phyloP scores from a whole-genome alignment of 306 rosid species.

The Sphenostylis stenocarpa region DNA sequence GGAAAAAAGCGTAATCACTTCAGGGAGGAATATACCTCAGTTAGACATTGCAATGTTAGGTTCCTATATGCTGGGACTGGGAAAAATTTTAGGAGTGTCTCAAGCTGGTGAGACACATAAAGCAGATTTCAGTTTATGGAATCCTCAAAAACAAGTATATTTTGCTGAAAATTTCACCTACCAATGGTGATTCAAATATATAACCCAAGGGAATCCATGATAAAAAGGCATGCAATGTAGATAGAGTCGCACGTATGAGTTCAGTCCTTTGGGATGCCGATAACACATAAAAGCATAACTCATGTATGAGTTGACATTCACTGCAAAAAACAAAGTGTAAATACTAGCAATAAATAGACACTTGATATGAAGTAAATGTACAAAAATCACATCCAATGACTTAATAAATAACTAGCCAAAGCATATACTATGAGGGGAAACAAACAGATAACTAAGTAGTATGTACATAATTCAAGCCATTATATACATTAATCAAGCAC shows the following conservation, averaged over 20 bases:
- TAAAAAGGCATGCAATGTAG: conserved; percentile 95
- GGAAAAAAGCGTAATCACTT: not conserved
- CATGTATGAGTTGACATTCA: conserved; percentile 98
- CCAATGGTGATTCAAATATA: conserved; percentile 95
- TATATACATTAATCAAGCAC: not conserved
- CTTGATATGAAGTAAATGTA: not conserved
- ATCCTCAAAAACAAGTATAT: conserved; percentile 12
- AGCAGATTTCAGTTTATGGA: not conserved
- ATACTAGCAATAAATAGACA: conserved; percentile 22
- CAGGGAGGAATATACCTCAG: conserved; percentile 62
- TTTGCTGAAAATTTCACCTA: conserved; percentile 40
- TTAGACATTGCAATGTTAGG: conserved; percentile 85
- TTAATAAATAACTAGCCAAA: not conserved
- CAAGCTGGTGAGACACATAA: conserved; percentile 63
- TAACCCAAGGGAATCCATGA: conserved; percentile 99
- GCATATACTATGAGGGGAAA: conserved; percentile 4
- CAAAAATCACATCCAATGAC: not conserved
- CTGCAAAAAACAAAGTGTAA: conserved; percentile 59
- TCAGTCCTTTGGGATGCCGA: conserved; percentile 94
- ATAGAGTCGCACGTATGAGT: conserved; percentile 86
- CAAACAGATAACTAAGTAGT: not conserved
- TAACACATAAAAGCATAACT: conserved; percentile 90
- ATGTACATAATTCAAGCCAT: not conserved
- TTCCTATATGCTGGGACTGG: conserved; percentile 85
- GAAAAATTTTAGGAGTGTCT: conserved; percentile 89